Conservation (phyloP, 768 basidiomycete genomes). For the Suillus variegatus region DNA sequence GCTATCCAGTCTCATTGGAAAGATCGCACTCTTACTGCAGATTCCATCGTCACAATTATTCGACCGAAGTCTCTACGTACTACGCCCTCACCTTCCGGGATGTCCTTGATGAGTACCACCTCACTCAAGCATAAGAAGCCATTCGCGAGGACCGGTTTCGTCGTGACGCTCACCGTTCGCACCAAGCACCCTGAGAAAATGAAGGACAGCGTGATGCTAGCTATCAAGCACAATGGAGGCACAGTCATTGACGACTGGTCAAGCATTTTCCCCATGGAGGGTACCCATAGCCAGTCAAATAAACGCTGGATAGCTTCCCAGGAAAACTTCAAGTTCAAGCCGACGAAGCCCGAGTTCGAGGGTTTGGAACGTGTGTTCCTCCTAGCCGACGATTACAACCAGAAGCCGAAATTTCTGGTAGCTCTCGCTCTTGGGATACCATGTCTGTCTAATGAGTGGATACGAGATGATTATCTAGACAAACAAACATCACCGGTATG, state of each 20-base stretch:
- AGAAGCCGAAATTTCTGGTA: slow-evolving; percentile 79
- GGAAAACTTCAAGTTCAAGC: slow-evolving; percentile 46
- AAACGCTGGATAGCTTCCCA: slow-evolving; percentile 56
- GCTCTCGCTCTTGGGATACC: slow-evolving; percentile 88
- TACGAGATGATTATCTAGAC: slow-evolving; percentile 36
- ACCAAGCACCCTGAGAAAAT: slow-evolving; percentile 38
- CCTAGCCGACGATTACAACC: slow-evolving; percentile 61
- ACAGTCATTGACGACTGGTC: slow-evolving; percentile 64
- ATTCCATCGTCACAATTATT: slow-evolving; percentile 44
- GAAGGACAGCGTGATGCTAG: slow-evolving; percentile 42
- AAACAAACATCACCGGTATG: slow-evolving; percentile 34
- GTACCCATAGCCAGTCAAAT: slow-evolving; percentile 40
- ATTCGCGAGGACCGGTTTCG: slow-evolving; percentile 54
- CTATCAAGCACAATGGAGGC: slow-evolving; percentile 55
- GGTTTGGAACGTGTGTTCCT: slow-evolving; percentile 55
- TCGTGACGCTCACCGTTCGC: slow-evolving; percentile 52
- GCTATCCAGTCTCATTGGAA: slow-evolving; percentile 54
- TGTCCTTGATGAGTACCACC: slow-evolving; percentile 40
- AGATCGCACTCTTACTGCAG: slow-evolving; percentile 46
- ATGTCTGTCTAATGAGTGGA: slow-evolving; percentile 64
- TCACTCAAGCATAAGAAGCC: slow-evolving; percentile 38
- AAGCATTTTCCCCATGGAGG: slow-evolving; percentile 56
- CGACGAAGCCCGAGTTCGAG: slow-evolving; percentile 37
- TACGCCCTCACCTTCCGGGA: slow-evolving; percentile 52
- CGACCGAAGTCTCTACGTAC: slow-evolving; percentile 35